These are phyloP conservation scores for Pyrenopolyporus hunteri DNA, from an alignment of 495 filamentous ascomycete genomes.

Conservation along the genomic window DNA sequence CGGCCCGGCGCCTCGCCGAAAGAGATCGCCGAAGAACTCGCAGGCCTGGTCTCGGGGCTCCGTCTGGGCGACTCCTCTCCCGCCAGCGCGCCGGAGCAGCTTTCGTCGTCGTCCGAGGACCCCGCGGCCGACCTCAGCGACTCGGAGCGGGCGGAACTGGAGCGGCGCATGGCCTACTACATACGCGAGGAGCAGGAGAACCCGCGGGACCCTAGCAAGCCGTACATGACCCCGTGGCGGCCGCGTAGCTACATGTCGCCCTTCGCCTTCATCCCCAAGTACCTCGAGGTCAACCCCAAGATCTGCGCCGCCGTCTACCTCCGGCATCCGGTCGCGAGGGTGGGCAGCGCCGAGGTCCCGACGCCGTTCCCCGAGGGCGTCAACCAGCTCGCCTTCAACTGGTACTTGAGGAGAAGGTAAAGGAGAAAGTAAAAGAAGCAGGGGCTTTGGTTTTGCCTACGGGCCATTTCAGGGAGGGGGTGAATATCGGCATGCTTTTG, in stretches of 20 bases:
- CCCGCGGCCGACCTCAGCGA: conserved; percentile 39
- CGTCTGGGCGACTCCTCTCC: conserved; percentile 8
- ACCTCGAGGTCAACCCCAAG: conserved; percentile 96
- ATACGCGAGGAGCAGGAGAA: conserved; percentile 61
- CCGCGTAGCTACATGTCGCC: conserved; percentile 87
- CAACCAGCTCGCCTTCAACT: conserved; percentile 82
- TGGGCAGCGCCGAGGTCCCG: conserved; percentile 87
- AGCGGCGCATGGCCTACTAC: conserved; percentile 37
- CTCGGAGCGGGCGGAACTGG: conserved; percentile 44
- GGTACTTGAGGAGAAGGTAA: conserved; percentile 89
- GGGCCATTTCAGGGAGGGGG: not conserved
- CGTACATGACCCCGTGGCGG: conserved; percentile 89
- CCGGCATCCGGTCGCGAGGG: conserved; percentile 90
- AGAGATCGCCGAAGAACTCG: conserved; percentile 41
- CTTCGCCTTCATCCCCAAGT: conserved; percentile 93
- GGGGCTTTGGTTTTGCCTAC: not conserved
- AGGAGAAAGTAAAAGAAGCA: conserved; percentile 14
- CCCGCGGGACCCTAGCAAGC: conserved; percentile 74
- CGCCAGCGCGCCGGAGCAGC: not conserved
- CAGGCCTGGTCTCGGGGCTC: conserved; percentile 33
- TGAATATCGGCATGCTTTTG: no score
- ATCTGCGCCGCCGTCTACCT: conserved; percentile 95
- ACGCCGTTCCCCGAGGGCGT: conserved; percentile 72
- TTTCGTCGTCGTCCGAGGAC: not conserved
- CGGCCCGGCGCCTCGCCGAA: conserved; percentile 24